A percentile compares a stretch with the other conserved stretches of the same genome.
phyloP scores from a whole-genome alignment of 495 filamentous ascomycete species.

The Parachaetomium inaequale region DNA sequence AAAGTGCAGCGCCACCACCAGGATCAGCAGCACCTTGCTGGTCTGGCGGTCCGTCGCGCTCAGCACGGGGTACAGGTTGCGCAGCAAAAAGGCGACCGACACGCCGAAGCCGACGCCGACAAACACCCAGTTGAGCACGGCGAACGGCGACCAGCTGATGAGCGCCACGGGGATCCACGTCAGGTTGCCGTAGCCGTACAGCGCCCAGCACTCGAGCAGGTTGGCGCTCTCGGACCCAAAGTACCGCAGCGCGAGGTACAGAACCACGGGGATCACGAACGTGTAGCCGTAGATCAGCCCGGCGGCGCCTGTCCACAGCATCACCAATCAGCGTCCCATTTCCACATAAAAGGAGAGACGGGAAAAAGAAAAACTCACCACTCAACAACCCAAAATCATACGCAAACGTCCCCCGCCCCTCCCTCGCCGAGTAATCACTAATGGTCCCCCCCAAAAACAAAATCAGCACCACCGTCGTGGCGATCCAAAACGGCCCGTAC shows the following conservation, averaged over 20 bases:
- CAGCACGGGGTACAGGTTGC: conserved; percentile 91
- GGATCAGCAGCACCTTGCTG: conserved; percentile 78
- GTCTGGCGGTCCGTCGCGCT: conserved; percentile 89
- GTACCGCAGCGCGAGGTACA: conserved; percentile 90
- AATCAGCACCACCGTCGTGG: conserved; percentile 93
- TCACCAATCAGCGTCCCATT: background rate
- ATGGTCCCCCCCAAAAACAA: conserved; percentile 94
- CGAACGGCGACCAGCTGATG: conserved; percentile 80
- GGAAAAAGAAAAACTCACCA: conserved; percentile 39
- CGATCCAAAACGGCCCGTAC: conserved; percentile 96
- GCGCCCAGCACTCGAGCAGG: conserved; percentile 84
- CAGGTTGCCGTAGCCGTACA: conserved; percentile 94
- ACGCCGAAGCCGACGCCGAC: conserved; percentile 85
- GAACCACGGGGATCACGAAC: conserved; percentile 69
- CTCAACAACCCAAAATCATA: conserved; percentile 87
- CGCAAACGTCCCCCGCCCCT: conserved; percentile 46
- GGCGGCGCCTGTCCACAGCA: conserved; percentile 59
- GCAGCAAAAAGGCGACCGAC: conserved; percentile 79
- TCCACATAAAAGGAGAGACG: background rate
- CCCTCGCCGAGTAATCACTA: conserved; percentile 70
- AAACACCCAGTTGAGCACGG: conserved; percentile 87
- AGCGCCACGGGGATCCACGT: conserved; percentile 95
- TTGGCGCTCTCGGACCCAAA: conserved; percentile 87
- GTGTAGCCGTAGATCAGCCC: conserved; percentile 95
- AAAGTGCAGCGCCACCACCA: conserved; percentile 81